phyloP scores from a whole-genome alignment of 225 moss, liverwort and hornwort genomes.

The Anthoceros angustus region DNA sequence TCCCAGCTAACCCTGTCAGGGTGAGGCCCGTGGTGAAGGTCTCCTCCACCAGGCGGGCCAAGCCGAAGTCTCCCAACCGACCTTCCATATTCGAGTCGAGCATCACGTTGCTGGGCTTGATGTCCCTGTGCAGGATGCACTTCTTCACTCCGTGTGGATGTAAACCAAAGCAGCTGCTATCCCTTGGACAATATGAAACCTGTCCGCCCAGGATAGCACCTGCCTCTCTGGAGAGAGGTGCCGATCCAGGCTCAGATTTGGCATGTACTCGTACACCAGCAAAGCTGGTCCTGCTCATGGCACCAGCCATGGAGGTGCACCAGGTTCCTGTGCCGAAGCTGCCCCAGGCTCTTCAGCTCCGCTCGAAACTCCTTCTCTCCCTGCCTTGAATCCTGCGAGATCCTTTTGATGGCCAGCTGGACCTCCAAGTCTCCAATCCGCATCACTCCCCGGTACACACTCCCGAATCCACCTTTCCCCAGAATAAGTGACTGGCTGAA shows the following conservation, averaged over 20 bases:
- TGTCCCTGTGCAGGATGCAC: not conserved
- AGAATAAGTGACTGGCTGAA: not conserved
- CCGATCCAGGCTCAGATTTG: not conserved
- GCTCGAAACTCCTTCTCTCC: constrained; percentile 17
- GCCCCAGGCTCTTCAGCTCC: constrained; percentile 16
- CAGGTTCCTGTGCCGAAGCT: constrained; percentile 14
- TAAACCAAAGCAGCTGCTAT: not conserved
- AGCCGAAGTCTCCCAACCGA: constrained; percentile 15
- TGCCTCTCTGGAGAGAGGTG: not conserved
- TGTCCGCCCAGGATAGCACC: not conserved
- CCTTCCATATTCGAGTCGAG: constrained; percentile 11
- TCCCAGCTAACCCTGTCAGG: constrained; percentile 9
- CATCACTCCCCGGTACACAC: not conserved
- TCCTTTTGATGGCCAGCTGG: constrained; percentile 2
- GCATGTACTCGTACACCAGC: not conserved
- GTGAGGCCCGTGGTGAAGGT: not conserved
- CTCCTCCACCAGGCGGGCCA: constrained; percentile 14
- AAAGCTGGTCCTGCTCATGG: not conserved
- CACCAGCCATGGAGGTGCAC: constrained; percentile 21
- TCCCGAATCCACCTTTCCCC: not conserved
- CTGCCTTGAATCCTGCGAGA: not conserved
- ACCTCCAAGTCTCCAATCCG: not conserved
- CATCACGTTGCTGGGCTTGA: constrained; percentile 1
- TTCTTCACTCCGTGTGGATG: not conserved
- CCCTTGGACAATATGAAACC: not conserved